Percentiles rank a stretch among this genome's conserved stretches.
These are phyloP conservation scores for Suhomyces wounanorum DNA, from an alignment of 1,139 yeast species.

Conservation along the genomic window DNA sequence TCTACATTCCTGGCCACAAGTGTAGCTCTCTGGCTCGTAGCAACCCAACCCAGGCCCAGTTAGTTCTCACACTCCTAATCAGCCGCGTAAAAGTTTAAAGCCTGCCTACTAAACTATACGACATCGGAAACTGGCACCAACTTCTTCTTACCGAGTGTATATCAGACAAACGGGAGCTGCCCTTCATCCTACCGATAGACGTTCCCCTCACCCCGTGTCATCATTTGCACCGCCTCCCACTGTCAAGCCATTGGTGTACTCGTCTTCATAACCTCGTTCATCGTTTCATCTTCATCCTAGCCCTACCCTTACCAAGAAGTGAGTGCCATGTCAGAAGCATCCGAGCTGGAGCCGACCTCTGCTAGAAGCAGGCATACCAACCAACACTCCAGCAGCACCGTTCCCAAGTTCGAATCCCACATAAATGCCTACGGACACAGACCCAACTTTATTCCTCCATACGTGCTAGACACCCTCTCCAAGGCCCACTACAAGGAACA, in stretches of 20 bases:
- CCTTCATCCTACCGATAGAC: not conserved
- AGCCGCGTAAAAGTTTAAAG: not conserved
- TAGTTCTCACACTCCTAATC: not conserved
- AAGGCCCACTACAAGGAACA: slow-evolving; percentile 46
- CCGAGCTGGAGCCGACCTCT: slow-evolving; percentile 13
- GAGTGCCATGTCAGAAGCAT: slow-evolving; percentile 6
- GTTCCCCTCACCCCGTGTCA: too few species aligned
- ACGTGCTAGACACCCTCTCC: slow-evolving; percentile 56
- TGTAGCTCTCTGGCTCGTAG: not conserved
- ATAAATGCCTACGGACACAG: slow-evolving; percentile 35
- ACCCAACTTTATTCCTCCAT: slow-evolving; percentile 54
- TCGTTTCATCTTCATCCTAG: not conserved
- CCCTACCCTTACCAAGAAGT: not conserved
- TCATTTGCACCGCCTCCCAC: too few species aligned
- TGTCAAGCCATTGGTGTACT: not conserved
- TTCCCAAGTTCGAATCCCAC: slow-evolving; percentile 17
- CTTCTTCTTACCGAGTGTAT: not conserved
- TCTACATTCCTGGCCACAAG: not conserved
- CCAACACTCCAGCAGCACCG: not conserved
- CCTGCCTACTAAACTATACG: not conserved
- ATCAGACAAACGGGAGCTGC: not conserved
- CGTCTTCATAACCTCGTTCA: not conserved
- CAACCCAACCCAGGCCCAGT: not conserved
- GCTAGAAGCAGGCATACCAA: slow-evolving; percentile 3
- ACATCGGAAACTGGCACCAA: not conserved